Conservation (phyloP, 139 green algal species). For the Tetraselmis striata region DNA sequence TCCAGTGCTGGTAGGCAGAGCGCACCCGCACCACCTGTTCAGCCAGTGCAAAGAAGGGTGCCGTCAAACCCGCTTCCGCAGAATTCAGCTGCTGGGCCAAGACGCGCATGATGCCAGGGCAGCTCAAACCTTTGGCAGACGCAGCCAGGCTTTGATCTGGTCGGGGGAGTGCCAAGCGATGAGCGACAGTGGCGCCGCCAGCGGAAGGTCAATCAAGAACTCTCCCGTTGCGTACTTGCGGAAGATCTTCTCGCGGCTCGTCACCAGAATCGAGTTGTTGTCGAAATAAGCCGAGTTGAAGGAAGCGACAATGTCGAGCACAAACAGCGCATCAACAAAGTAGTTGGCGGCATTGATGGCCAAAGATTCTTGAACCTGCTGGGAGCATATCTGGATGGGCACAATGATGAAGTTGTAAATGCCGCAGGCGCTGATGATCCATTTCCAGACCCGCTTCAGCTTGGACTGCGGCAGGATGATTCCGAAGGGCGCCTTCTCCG, state of each 20-base stretch:
- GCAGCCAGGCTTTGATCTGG: neutral
- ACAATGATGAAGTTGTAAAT: neutral
- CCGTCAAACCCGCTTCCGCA: too few relatives aligned
- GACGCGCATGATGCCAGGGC: too few relatives aligned
- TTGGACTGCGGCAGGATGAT: neutral
- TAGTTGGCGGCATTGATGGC: neutral
- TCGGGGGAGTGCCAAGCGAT: neutral
- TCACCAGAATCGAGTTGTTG: neutral
- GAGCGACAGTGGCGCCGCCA: neutral
- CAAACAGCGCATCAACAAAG: neutral
- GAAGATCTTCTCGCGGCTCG: neutral
- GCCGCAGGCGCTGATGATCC: neutral
- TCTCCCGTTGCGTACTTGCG: neutral
- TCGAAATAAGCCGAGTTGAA: neutral
- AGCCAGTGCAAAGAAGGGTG: too few relatives aligned
- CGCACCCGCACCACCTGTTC: neutral
- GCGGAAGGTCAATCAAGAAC: neutral
- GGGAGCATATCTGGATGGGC: neutral
- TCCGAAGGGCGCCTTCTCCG: too few relatives aligned
- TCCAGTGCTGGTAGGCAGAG: neutral
- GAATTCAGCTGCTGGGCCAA: too few relatives aligned
- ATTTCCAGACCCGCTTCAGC: neutral
- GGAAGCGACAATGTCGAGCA: neutral
- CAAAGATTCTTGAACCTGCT: neutral
- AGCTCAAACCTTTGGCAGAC: neutral